Evolutionary conservation across 306 rosid genomes (phyloP).

Genomic region (Dalbergia oliveri): DNA sequence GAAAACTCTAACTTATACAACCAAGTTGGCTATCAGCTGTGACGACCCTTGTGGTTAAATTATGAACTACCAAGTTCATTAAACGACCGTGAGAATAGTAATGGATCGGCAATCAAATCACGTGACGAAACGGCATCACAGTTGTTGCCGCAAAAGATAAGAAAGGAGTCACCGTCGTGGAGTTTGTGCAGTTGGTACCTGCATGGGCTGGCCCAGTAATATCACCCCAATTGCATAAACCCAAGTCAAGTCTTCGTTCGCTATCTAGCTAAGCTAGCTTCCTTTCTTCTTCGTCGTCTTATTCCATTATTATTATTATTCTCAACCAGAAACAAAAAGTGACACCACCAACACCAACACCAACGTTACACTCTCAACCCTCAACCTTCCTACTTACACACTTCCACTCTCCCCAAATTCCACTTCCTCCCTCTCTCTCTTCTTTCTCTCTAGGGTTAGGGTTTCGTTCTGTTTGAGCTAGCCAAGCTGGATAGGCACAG

Average conservation of each 20-base stretch:
- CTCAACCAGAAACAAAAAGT: too few relatives aligned
- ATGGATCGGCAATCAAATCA: neutral
- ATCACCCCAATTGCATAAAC: neutral
- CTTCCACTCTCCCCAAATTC: neutral
- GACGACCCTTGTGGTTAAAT: too few relatives aligned
- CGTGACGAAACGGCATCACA: neutral
- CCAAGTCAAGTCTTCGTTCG: constrained; percentile 41
- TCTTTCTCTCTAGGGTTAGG: constrained; percentile 49
- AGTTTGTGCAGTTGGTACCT: neutral
- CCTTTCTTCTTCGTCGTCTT: constrained; percentile 25
- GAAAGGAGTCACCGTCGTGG: neutral
- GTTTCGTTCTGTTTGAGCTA: constrained; percentile 50
- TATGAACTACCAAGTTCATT: neutral
- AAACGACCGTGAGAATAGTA: neutral
- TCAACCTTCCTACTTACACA: neutral
- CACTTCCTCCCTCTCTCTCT: neutral
- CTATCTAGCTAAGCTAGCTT: neutral
- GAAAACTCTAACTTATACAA: too few relatives aligned
- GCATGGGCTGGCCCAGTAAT: constrained; percentile 29
- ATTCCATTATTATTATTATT: neutral
- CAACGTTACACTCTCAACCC: too few relatives aligned
- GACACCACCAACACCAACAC: too few relatives aligned
- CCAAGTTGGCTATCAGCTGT: too few relatives aligned
- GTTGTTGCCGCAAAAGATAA: neutral
- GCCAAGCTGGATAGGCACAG: constrained; percentile 95